phyloP scores from a whole-genome alignment of 2,329 filamentous ascomycete species.

The Colletotrichum acutatum region DNA sequence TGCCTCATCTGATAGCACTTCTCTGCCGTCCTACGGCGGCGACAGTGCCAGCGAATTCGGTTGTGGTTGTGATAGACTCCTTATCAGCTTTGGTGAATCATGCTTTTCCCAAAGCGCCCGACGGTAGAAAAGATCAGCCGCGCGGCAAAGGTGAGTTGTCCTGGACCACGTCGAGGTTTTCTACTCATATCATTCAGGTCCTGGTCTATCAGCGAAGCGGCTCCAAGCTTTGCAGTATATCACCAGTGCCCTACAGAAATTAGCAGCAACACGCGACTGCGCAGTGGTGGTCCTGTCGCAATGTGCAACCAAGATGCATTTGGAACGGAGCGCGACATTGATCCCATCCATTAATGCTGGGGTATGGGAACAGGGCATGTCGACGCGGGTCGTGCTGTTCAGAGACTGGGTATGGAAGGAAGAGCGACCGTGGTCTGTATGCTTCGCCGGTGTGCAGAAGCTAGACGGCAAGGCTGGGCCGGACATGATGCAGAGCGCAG shows the following conservation, averaged over 20 bases:
- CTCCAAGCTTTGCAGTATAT: constrained; percentile 69
- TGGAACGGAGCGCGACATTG: constrained; percentile 73
- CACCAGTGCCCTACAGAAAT: constrained; percentile 76
- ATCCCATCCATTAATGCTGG: constrained; percentile 79
- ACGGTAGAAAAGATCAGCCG: constrained; percentile 50
- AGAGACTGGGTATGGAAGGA: constrained; percentile 75
- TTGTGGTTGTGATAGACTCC: constrained; percentile 81
- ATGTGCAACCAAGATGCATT: constrained; percentile 82
- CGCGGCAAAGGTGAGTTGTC: constrained; percentile 50
- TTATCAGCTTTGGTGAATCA: constrained; percentile 81
- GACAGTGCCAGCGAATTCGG: constrained; percentile 71
- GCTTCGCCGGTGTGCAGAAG: constrained; percentile 74
- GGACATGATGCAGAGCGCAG: constrained; percentile 54
- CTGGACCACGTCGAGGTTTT: constrained; percentile 16
- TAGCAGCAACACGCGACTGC: constrained; percentile 78
- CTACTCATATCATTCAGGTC: constrained; percentile 42
- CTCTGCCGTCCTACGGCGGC: constrained; percentile 72
- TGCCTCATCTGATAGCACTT: constrained; percentile 81
- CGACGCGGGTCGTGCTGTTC: constrained; percentile 80
- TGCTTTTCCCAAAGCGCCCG: constrained; percentile 74
- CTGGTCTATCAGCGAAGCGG: constrained; percentile 53
- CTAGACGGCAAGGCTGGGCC: constrained; percentile 62
- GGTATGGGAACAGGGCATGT: constrained; percentile 84
- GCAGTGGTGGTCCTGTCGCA: constrained; percentile 83
- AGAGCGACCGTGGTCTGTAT: constrained; percentile 58